Evolutionary conservation across 768 basidiomycete genomes (phyloP).

Genomic region (Boletus rufocinnamomeus): DNA sequence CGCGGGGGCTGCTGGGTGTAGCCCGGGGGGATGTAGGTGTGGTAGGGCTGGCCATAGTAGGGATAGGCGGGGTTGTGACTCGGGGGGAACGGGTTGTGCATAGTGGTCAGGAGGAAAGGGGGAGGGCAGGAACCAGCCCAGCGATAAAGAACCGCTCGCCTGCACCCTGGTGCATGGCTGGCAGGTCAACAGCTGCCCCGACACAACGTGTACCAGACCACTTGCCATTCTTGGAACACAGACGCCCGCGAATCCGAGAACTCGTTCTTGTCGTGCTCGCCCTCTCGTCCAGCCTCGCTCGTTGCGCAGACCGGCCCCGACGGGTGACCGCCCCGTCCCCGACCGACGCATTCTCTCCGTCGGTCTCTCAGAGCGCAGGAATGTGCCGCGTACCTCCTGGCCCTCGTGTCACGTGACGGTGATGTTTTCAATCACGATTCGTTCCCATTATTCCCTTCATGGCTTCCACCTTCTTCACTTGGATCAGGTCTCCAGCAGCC

Average conservation of each 20-base stretch:
- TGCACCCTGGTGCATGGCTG: slow-evolving; percentile 25
- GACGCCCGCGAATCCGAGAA: not conserved
- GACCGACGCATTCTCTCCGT: not conserved
- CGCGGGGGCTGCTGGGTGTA: slow-evolving; percentile 28
- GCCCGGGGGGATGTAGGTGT: slow-evolving; percentile 37
- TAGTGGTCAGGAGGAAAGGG: slow-evolving; percentile 19
- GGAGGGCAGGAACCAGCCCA: slow-evolving; percentile 3
- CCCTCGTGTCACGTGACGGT: slow-evolving; percentile 14
- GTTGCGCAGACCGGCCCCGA: not conserved
- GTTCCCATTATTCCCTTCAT: slow-evolving; percentile 39
- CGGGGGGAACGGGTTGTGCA: slow-evolving; percentile 35
- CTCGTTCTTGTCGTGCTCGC: not conserved
- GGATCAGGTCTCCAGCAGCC: slow-evolving; percentile 90
- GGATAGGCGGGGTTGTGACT: slow-evolving; percentile 46
- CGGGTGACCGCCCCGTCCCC: not conserved
- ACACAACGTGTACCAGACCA: slow-evolving; percentile 28
- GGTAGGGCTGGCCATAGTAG: slow-evolving; percentile 48
- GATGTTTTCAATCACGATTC: not conserved
- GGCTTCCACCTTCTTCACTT: slow-evolving; percentile 84
- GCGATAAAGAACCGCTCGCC: slow-evolving; percentile 19
- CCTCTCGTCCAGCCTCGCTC: not conserved
- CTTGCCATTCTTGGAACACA: slow-evolving; percentile 38
- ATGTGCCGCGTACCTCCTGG: too few relatives aligned
- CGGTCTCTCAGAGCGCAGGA: not conserved
- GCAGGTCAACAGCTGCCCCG: slow-evolving; percentile 10